Conservation (phyloP, 1,284 basidiomycete species). For the Cystobasidiaceae sp. region DNA sequence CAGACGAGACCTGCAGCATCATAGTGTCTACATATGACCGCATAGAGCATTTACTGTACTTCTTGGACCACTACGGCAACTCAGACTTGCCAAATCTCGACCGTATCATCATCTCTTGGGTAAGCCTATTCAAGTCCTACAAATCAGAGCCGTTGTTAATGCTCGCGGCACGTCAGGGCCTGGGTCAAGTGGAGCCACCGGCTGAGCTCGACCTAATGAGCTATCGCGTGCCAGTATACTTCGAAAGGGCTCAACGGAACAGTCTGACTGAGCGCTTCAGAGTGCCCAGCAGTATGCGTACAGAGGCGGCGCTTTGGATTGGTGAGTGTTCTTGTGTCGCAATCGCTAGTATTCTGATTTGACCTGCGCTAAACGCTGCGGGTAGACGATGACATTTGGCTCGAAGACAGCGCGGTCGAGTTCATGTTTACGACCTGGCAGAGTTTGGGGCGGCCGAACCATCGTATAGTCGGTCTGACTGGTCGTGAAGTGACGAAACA, state of each 20-base stretch:
- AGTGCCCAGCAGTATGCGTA: constrained; percentile 11
- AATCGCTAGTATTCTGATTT: neutral
- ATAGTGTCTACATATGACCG: constrained; percentile 18
- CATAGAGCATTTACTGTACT: neutral
- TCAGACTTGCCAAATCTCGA: constrained; percentile 15
- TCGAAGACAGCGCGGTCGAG: neutral
- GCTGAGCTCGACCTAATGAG: neutral
- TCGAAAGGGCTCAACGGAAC: constrained; percentile 9
- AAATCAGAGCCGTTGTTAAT: neutral
- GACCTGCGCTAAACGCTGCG: neutral
- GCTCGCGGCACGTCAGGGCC: constrained; percentile 1
- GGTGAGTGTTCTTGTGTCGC: neutral
- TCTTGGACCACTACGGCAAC: constrained; percentile 15
- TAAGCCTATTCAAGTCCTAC: neutral
- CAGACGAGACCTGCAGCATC: constrained; percentile 8
- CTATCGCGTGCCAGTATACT: constrained; percentile 15
- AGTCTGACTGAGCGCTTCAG: constrained; percentile 23
- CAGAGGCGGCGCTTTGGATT: constrained; percentile 14
- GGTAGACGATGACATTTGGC: constrained; percentile 17
- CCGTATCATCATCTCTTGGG: constrained; percentile 25
- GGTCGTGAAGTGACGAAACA: neutral
- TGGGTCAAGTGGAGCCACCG: constrained; percentile 21
- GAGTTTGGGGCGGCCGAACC: neutral
- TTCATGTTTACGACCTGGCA: constrained; percentile 13
- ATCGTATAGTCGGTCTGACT: constrained; percentile 17